Evolutionary conservation across 495 filamentous ascomycete genomes (phyloP).

Genomic region (Umbilicaria muhlenbergii): DNA sequence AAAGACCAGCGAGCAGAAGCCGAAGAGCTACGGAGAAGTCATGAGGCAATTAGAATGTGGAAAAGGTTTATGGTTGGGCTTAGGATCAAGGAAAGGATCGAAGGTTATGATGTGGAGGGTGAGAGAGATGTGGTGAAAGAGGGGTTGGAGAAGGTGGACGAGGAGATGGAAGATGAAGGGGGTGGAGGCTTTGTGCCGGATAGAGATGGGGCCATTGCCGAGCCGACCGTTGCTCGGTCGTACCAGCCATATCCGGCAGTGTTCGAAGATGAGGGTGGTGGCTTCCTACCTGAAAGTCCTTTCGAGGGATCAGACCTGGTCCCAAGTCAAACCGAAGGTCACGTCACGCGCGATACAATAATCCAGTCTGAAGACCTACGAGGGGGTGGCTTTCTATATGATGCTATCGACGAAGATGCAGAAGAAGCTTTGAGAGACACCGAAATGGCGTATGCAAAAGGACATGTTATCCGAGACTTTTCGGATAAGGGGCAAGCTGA

Average conservation of each 20-base stretch:
- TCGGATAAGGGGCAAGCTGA: neutral
- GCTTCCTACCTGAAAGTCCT: neutral
- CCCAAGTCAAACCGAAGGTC: too few species aligned
- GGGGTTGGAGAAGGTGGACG: conserved; percentile 7
- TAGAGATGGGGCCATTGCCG: neutral
- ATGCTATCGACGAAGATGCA: neutral
- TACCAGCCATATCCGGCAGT: neutral
- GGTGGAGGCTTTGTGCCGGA: conserved; percentile 20
- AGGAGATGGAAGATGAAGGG: conserved; percentile 15
- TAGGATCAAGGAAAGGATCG: conserved; percentile 63
- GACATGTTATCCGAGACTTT: too few species aligned
- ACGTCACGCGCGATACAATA: too few species aligned
- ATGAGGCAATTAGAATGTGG: conserved; percentile 56
- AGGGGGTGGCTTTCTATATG: conserved; percentile 2
- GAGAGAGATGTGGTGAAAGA: conserved; percentile 20
- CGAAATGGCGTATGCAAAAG: neutral
- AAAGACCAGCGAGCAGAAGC: conserved; percentile 41
- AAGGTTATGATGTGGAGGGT: conserved; percentile 41
- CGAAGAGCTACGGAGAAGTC: conserved; percentile 37
- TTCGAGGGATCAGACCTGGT: neutral
- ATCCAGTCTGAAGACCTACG: conserved; percentile 3
- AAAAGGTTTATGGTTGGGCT: conserved; percentile 57
- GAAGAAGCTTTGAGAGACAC: conserved; percentile 3
- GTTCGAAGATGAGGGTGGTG: conserved; percentile 13
- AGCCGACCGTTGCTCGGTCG: conserved; percentile 6